A percentile compares a stretch with the other conserved stretches of the same genome.
These are phyloP conservation scores for Vitis hybrid DNA, from an alignment of 177 flowering plant genomes.

Conservation along the genomic window DNA sequence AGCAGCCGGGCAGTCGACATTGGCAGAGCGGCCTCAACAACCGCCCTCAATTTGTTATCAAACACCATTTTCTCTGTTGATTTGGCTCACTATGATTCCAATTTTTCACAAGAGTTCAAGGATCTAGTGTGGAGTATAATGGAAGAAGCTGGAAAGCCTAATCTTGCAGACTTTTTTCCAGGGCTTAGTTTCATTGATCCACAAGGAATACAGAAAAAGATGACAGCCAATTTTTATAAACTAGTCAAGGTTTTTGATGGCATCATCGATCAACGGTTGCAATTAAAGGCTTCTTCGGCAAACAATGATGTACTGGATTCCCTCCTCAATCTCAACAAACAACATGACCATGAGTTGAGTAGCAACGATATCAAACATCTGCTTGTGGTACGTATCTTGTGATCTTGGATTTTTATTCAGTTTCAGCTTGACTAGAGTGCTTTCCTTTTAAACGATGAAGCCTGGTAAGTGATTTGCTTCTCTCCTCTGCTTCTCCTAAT, in stretches of 20 bases:
- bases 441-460: too few species aligned
- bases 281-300: neutral
- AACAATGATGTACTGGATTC: conserved; percentile 21
- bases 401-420: too few species aligned
- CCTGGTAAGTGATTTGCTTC: too few species aligned
- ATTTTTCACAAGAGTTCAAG: conserved; percentile 16
- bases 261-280: conserved; percentile 16
- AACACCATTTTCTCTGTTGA: conserved; percentile 27
- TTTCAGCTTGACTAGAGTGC: too few species aligned
- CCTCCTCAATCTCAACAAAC: conserved; percentile 19
- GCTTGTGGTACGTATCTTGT: neutral
- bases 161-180: conserved; percentile 26
- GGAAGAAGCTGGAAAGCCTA: conserved; percentile 25
- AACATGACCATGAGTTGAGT: neutral
- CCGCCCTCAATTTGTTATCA: conserved; percentile 18
- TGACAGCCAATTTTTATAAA: neutral
- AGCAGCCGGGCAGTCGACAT: conserved; percentile 3
- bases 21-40: conserved; percentile 9
- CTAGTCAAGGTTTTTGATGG: conserved; percentile 12
- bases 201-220: conserved; percentile 22
- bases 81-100: conserved; percentile 8
- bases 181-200: conserved; percentile 23
- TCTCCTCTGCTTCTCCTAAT: too few species aligned
- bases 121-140: conserved; percentile 6
- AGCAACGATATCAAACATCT: conserved; percentile 5